Evolutionary conservation across 176 grass and related monocot species (phyloP).

Genomic region (Coix lacrymajobi): DNA sequence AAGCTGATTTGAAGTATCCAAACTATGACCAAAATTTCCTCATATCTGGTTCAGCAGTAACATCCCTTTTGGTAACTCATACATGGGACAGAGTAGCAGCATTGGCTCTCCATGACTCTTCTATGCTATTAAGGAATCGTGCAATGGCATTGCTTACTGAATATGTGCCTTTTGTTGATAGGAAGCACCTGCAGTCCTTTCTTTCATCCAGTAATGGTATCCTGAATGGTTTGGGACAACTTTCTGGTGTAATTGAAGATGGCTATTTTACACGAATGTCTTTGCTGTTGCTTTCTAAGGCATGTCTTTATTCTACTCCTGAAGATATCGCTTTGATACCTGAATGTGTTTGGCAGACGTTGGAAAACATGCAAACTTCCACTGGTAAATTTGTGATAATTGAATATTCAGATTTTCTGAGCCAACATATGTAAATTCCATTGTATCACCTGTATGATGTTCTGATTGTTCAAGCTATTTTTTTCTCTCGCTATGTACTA

Average conservation of each 20-base stretch:
- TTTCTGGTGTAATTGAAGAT: constrained; percentile 61
- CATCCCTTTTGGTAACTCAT: constrained; percentile 56
- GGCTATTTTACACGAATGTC: constrained; percentile 75
- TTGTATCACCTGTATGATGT: background rate
- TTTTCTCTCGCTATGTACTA: constrained; percentile 22
- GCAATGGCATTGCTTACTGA: constrained; percentile 70
- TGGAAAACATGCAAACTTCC: constrained; percentile 76
- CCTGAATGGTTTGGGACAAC: constrained; percentile 48
- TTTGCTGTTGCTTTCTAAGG: constrained; percentile 75
- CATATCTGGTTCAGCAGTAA: constrained; percentile 31
- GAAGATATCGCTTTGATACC: constrained; percentile 87
- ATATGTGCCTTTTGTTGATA: constrained; percentile 74
- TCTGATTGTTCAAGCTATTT: background rate
- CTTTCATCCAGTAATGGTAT: constrained; percentile 57
- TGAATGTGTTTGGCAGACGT: constrained; percentile 81
- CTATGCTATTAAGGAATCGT: constrained; percentile 70
- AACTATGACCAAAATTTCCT: constrained; percentile 35
- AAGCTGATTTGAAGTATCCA: constrained; percentile 22
- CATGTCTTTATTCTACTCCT: constrained; percentile 84
- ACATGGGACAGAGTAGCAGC: constrained; percentile 75
- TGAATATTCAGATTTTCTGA: background rate
- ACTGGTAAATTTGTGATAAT: constrained; percentile 43
- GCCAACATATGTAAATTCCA: constrained; percentile 2
- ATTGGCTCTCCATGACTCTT: constrained; percentile 66
- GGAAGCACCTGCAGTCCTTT: constrained; percentile 60